Conservation (phyloP, 495 filamentous ascomycete species). For the Penicillium paxilli region DNA sequence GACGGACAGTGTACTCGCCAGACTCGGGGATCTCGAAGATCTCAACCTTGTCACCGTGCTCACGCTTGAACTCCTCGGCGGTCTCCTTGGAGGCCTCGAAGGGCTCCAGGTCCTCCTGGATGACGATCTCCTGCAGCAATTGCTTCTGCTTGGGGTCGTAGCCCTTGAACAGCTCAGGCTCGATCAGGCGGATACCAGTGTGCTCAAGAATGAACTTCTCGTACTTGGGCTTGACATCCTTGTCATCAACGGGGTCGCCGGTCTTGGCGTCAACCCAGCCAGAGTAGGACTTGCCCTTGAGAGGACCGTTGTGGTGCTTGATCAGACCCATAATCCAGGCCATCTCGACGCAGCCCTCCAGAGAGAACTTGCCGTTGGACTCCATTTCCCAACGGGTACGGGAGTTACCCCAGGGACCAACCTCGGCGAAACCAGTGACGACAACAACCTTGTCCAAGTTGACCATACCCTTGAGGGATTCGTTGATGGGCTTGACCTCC, state of each 20-base stretch:
- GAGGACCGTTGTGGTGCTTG: constrained; percentile 96
- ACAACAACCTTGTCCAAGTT: constrained; percentile 97
- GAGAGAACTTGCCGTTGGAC: constrained; percentile 91
- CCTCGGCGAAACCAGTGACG: constrained; percentile 93
- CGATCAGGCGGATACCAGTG: constrained; percentile 95
- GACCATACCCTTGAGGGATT: constrained; percentile 92
- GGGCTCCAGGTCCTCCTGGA: constrained; percentile 93
- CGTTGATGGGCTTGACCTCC: constrained; percentile 86
- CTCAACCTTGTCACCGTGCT: constrained; percentile 96
- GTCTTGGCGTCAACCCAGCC: constrained; percentile 97
- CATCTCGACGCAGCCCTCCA: constrained; percentile 99
- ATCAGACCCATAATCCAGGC: constrained; percentile 99
- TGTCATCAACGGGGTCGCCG: constrained; percentile 94
- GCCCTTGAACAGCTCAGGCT: constrained; percentile 94
- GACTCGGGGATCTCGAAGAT: constrained; percentile 95
- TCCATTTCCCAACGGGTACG: constrained; percentile 99
- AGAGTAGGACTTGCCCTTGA: constrained; percentile 95
- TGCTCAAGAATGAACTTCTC: constrained; percentile 96
- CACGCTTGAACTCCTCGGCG: constrained; percentile 92
- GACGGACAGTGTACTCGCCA: constrained; percentile 88
- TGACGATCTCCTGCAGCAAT: constrained; percentile 94
- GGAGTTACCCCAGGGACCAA: constrained; percentile 97
- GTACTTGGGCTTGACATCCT: constrained; percentile 95
- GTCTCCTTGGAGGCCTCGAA: constrained; percentile 98
- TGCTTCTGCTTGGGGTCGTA: constrained; percentile 99